Percentiles rank a stretch among this genome's conserved stretches.
phyloP scores from a whole-genome alignment of 768 basidiomycete genomes.

The Boletus patriciae region DNA sequence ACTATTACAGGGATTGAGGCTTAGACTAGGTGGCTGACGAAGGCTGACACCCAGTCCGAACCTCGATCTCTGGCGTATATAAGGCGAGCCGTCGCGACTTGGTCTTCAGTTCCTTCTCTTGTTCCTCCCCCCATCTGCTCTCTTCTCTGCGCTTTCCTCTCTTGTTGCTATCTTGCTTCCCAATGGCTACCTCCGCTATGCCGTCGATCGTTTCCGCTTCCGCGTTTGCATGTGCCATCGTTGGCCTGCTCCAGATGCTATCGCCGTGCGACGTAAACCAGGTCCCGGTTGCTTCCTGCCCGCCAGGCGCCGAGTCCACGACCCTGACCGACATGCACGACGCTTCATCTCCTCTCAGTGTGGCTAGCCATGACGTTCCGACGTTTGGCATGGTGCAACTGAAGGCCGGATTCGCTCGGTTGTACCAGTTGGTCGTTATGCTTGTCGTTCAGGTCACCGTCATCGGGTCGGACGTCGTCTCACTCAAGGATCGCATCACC shows the following conservation, averaged over 20 bases:
- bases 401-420: slow-evolving; percentile 1
- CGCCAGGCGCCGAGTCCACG: background rate
- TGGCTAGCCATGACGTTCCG: background rate
- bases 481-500: slow-evolving; percentile 19
- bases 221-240: background rate
- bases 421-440: slow-evolving; percentile 4
- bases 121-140: background rate
- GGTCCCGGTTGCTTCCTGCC: background rate
- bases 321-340: background rate
- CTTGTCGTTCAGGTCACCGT: slow-evolving; percentile 5
- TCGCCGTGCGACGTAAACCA: background rate
- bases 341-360: background rate
- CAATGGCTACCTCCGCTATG: slow-evolving; percentile 1
- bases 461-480: slow-evolving; percentile 13
- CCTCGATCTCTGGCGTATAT: slow-evolving; percentile 1
- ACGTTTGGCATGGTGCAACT: slow-evolving; percentile 4
- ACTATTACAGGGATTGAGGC: background rate
- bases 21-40: background rate
- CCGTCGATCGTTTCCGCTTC: background rate
- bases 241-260: background rate
- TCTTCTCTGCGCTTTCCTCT: background rate
- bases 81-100: background rate
- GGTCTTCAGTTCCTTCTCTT: slow-evolving; percentile 1
- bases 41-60: background rate
- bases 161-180: background rate